Conservation (phyloP, 306 rosid species). For the Rosa persica region DNA sequence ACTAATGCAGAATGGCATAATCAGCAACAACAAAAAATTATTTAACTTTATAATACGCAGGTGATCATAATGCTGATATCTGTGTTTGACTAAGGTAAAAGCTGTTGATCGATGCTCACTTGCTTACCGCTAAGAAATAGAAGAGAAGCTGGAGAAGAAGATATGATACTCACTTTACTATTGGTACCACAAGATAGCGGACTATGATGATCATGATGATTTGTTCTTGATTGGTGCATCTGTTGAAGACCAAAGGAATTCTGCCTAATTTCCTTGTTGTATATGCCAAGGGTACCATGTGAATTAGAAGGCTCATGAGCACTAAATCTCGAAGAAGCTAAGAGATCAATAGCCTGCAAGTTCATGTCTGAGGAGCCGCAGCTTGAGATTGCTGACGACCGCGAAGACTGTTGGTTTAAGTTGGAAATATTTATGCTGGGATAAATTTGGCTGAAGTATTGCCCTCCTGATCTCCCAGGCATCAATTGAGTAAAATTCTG, state of each 20-base stretch:
- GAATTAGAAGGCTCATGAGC: slow-evolving; percentile 16
- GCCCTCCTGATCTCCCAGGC: slow-evolving; percentile 39
- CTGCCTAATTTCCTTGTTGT: slow-evolving; percentile 23
- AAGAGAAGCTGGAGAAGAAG: not conserved
- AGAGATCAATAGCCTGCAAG: slow-evolving; percentile 48
- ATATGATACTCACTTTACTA: slow-evolving; percentile 40
- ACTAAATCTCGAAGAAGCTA: slow-evolving; percentile 31
- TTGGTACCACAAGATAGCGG: slow-evolving; percentile 27
- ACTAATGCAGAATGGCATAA: not conserved
- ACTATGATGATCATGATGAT: slow-evolving; percentile 10
- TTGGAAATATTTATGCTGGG: slow-evolving; percentile 68
- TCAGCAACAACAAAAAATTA: not conserved
- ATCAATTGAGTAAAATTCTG: slow-evolving; percentile 3
- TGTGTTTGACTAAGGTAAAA: not conserved
- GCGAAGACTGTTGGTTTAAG: slow-evolving; percentile 33
- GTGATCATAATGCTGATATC: not conserved
- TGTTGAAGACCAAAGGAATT: slow-evolving; percentile 37
- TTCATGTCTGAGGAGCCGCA: slow-evolving; percentile 41
- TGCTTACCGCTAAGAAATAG: not conserved
- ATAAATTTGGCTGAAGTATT: slow-evolving; percentile 66
- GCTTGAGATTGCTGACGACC: slow-evolving; percentile 30
- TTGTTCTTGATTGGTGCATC: slow-evolving; percentile 34
- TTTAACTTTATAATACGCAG: not conserved
- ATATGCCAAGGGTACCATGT: slow-evolving; percentile 31
- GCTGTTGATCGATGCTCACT: not conserved